Evolutionary conservation across 768 basidiomycete species (phyloP).

Genomic region (Suillus paluster): DNA sequence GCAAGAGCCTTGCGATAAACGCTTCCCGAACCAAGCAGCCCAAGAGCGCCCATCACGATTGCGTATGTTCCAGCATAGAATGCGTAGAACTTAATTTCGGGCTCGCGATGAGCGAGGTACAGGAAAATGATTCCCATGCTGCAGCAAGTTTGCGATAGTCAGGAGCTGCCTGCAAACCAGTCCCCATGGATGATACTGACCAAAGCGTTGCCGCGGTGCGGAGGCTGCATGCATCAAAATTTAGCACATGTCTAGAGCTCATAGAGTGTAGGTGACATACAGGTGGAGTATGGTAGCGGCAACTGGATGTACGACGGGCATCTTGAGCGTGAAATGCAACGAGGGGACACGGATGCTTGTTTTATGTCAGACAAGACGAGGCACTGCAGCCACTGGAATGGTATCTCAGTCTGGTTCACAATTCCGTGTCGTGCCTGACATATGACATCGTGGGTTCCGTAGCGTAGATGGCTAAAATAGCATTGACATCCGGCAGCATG

Average conservation of each 20-base stretch:
- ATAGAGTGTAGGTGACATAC: not conserved
- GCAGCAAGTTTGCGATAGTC: not conserved
- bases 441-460: no score
- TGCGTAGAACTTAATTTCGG: not conserved
- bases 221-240: not conserved
- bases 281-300: not conserved
- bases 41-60: not conserved
- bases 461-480: no score
- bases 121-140: not conserved
- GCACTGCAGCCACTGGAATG: not conserved
- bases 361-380: not conserved
- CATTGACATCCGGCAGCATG: not conserved
- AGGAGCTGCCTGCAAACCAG: not conserved
- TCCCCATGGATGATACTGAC: not conserved
- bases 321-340: not conserved
- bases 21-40: not conserved
- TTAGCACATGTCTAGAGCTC: not conserved
- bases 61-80: slow-evolving; percentile 1
- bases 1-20: not conserved
- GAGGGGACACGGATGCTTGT: not conserved
- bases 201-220: not conserved
- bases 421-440: no score
- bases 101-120: not conserved
- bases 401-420: no score
- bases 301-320: not conserved